These are phyloP conservation scores for Xylariaceae sp. DNA, from an alignment of 2,329 filamentous ascomycete species.

Conservation along the genomic window DNA sequence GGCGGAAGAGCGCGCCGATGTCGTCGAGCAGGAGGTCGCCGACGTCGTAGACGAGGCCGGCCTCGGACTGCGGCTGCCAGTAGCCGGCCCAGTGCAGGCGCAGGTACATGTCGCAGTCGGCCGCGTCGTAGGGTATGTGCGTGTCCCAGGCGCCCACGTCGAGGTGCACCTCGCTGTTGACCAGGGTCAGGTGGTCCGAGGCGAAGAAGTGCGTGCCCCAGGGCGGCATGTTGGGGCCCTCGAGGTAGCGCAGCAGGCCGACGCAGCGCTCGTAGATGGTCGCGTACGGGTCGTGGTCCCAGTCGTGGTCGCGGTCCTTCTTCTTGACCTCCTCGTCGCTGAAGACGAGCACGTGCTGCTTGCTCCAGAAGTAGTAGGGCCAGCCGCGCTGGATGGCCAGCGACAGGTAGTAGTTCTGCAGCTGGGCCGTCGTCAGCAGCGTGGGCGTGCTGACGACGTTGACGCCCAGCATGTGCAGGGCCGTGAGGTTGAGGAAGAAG, in stretches of 20 bases:
- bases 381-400: constrained; percentile 33
- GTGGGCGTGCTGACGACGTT: constrained; percentile 40
- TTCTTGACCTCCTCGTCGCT: constrained; percentile 31
- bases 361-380: constrained; percentile 40
- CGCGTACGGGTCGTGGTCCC: constrained; percentile 26
- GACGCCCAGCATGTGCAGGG: constrained; percentile 40
- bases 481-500: constrained; percentile 46
- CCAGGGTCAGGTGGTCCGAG: constrained; percentile 41
- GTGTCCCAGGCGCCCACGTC: constrained; percentile 41
- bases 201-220: constrained; percentile 44
- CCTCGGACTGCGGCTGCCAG: constrained; percentile 30
- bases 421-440: constrained; percentile 39
- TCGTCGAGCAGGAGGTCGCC: constrained; percentile 34
- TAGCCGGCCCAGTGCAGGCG: constrained; percentile 33
- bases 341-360: constrained; percentile 39
- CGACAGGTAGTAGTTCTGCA: constrained; percentile 41
- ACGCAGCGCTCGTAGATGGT: constrained; percentile 27
- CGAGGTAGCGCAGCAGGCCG: constrained; percentile 24
- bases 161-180: constrained; percentile 37
- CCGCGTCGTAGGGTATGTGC: constrained; percentile 38
- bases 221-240: constrained; percentile 25
- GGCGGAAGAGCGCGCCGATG: constrained; percentile 32
- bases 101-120: constrained; percentile 40
- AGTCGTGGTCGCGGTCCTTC: constrained; percentile 28
- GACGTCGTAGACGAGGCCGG: constrained; percentile 35